Evolutionary conservation across 495 filamentous ascomycete species (phyloP), one percentile per base, ranked within the genome.

Genomic region (Aspergillus bridgeri): DNA sequence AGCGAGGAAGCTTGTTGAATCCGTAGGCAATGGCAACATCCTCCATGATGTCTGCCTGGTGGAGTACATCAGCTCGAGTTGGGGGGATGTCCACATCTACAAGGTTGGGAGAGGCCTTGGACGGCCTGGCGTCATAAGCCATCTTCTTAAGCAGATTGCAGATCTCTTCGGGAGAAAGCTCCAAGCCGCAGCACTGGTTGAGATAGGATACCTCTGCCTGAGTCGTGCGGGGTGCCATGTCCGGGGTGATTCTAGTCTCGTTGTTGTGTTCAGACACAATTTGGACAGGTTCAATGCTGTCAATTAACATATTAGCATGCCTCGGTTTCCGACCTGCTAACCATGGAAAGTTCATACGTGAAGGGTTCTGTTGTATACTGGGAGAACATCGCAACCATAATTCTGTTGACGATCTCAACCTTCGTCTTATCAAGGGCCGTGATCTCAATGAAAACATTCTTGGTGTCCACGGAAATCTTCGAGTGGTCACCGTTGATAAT

Each of bases 1-100:
- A 81, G 17, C 89, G 85, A 0, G 92, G 91, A 7, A 99, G 87
- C 20, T 86, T 86, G 80, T 99, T 98, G 82, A 95, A 99, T 56
- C 94, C 94, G 73, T 96, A 95, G 18, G 89, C 90, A 58, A 98
- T 91, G 18, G 91, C 94, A 18, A 94, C 85, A 72, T 99, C 94
- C 74, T 99, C 94, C 94, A 99, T 98, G 64, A 99, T 90, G 70
- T 99, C 94, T 61, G 89, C 92, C 70, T 96, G 87, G 73, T 99
- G 95, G 19, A 99, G 83, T 20, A 99, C 88, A 73, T 98, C 94
- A 6, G 94, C 92, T 23, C 94, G 86, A 43, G 90, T 97, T 23
- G 91, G 84, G 9, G 94, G 94, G 43, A 98, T 81, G 29, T 85
- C 80, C 21, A 97, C 86, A 56, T 92, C 85, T 60, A 98, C 81